Evolutionary conservation across 371 early-diverging fungal genomes (phyloP).

Genomic region (Apophysomyces variabilis): DNA sequence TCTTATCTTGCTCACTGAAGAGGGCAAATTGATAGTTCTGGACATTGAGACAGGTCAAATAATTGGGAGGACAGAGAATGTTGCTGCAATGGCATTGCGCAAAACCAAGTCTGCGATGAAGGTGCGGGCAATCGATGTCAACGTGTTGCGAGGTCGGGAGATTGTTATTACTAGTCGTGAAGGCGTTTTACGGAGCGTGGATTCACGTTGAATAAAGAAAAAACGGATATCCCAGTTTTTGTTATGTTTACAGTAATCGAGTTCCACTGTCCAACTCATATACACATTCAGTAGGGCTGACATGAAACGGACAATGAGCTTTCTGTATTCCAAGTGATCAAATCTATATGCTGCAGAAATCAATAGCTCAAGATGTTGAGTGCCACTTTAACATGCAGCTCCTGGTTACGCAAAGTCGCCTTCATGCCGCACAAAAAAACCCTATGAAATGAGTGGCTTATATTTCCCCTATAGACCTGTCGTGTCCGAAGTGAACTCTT

Average conservation of each 20-base stretch:
- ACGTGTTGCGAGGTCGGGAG: conserved; percentile 23
- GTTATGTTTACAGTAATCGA: not conserved
- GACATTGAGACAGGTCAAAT: conserved; percentile 30
- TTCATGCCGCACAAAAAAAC: too few species aligned
- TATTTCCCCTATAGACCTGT: too few species aligned
- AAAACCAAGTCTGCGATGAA: not conserved
- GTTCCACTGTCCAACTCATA: not conserved
- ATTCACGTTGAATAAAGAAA: not conserved
- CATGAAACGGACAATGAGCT: not conserved
- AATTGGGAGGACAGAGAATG: conserved; percentile 11
- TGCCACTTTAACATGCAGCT: too few species aligned
- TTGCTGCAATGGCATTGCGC: not conserved
- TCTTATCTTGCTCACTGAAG: conserved; percentile 29
- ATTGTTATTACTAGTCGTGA: conserved; percentile 22
- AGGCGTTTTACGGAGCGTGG: conserved; percentile 19
- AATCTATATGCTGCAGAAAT: too few species aligned
- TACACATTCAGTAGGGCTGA: too few species aligned
- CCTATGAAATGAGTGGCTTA: too few species aligned
- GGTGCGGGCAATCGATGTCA: conserved; percentile 25
- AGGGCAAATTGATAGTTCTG: conserved; percentile 24
- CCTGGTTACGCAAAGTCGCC: too few species aligned
- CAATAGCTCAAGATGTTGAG: too few species aligned
- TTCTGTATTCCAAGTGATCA: not conserved
- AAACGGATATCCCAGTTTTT: not conserved
- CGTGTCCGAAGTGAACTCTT: too few species aligned